Base-by-base conservation (phyloP, 148 eudicot genomes). In the Agrostemma githago region DNA sequence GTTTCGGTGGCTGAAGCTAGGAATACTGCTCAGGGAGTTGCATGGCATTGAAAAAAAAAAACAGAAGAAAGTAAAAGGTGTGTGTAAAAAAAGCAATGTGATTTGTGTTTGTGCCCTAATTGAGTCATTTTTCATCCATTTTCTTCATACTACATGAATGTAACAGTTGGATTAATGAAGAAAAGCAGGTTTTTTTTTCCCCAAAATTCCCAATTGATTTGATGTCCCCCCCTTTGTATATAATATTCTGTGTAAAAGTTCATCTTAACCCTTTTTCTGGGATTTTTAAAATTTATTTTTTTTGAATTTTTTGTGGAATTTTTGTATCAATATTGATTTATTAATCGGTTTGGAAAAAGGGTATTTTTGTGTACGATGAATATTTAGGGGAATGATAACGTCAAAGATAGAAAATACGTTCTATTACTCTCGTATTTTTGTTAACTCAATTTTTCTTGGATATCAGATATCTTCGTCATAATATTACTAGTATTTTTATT, bases 1-100 rank as follows among this genome's bases (percentile, higher is more conserved):
- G 92, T 90, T 76, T 95, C 99, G 3, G 73, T 95, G 41, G 96
- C 99, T 5, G 99, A 95, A 56, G 79, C 92, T 7, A 81, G 91
- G 84, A 83, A 84, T 5, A 83, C 72, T 37, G 74, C 86, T 8
- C 93, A 88, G 11, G 92, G 90, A 60, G 88, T 85, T 69, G 85
- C 93, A 9, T 92, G 99, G 99, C 88, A 88, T 68, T 93, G 56
- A 51, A 51, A 51, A 51, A 51, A 51, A 48, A 7, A 51, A 11
- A 48, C 56, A 10, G 14, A 10, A 51, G 56, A 51, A 10, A 51
- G 56, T 51, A 51, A 51, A 51, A 15, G 14, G 56, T 51, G 14
- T 51, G 34, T 26, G 34, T 26, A 26, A 26, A 51, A 51, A 51
- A 51, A 51, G 56, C 56, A 51, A 10, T 12, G 14, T 51, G 15